phyloP scores from a whole-genome alignment of 148 eudicot genomes.

The Heliamphora exappendiculata region DNA sequence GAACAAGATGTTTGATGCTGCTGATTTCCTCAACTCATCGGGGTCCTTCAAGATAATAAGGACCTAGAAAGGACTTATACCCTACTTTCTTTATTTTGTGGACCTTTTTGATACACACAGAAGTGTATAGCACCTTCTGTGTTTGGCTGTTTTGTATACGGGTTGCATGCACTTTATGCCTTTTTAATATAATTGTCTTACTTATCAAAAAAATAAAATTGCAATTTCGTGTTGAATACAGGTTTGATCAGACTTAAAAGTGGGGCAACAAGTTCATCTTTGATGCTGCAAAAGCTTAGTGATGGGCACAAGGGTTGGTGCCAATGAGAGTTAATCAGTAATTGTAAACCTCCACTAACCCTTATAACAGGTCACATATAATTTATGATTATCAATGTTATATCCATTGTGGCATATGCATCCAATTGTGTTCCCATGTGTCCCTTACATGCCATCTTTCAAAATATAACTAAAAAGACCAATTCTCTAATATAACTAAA shows the following conservation, averaged over 20 bases:
- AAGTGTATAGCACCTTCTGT: no score
- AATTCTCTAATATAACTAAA: not conserved
- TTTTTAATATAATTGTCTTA: no score
- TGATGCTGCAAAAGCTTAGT: not conserved
- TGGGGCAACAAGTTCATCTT: not conserved
- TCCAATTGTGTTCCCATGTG: not conserved
- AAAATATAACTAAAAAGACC: not conserved
- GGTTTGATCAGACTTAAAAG: not conserved
- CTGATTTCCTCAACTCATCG: not conserved
- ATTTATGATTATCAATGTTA: not conserved
- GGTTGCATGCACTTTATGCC: no score
- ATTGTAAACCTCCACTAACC: not conserved
- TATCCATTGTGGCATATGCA: not conserved
- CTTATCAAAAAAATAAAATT: no score
- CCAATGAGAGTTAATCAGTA: not conserved
- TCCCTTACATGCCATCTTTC: not conserved
- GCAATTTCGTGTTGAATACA: no score
- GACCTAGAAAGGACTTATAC: not conserved
- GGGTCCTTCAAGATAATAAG: not conserved
- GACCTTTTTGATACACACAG: no score
- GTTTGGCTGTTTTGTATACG: no score
- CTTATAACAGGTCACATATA: no score
- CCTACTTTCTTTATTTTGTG: no score
- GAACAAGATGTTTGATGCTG: not conserved
- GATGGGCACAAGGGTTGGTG: not conserved